phyloP scores from a whole-genome alignment of 2,329 filamentous ascomycete species.

The Aspergillus sp. region DNA sequence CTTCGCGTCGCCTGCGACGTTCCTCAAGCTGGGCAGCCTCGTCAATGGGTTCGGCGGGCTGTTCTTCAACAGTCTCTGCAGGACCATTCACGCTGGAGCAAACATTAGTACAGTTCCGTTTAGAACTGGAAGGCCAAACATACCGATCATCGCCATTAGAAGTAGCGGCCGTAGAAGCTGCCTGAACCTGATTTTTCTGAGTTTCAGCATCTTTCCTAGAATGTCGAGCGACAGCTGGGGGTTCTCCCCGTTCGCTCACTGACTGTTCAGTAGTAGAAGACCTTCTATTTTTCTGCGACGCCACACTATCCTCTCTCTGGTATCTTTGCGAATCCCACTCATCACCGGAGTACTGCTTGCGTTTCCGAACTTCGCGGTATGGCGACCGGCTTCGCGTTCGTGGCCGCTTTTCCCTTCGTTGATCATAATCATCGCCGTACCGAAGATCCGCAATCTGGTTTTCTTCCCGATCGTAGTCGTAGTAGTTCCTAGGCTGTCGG shows the following conservation, averaged over 20 bases:
- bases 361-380: slow-evolving; percentile 39
- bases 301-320: slow-evolving; percentile 26
- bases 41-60: slow-evolving; percentile 64
- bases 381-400: slow-evolving; percentile 57
- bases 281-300: slow-evolving; percentile 41
- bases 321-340: slow-evolving; percentile 31
- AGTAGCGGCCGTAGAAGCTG: slow-evolving; percentile 44
- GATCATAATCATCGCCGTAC: slow-evolving; percentile 52
- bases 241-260: slow-evolving; percentile 64
- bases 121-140: slow-evolving; percentile 28
- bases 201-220: slow-evolving; percentile 68
- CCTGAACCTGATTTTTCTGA: slow-evolving; percentile 60
- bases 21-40: slow-evolving; percentile 83
- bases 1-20: slow-evolving; percentile 79
- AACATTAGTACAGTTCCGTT: slow-evolving; percentile 15
- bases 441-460: slow-evolving; percentile 40
- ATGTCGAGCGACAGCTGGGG: slow-evolving; percentile 59
- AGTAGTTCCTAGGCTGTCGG: slow-evolving; percentile 43
- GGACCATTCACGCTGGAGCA: slow-evolving; percentile 18
- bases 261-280: slow-evolving; percentile 57
- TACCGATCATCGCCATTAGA: slow-evolving; percentile 41
- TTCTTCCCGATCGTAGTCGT: slow-evolving; percentile 53
- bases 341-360: slow-evolving; percentile 39
- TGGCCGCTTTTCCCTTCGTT: slow-evolving; percentile 54
- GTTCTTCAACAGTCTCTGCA: slow-evolving; percentile 21